Base-by-base conservation (phyloP, 257 asterid species). In the Solanum chaucha region DNA sequence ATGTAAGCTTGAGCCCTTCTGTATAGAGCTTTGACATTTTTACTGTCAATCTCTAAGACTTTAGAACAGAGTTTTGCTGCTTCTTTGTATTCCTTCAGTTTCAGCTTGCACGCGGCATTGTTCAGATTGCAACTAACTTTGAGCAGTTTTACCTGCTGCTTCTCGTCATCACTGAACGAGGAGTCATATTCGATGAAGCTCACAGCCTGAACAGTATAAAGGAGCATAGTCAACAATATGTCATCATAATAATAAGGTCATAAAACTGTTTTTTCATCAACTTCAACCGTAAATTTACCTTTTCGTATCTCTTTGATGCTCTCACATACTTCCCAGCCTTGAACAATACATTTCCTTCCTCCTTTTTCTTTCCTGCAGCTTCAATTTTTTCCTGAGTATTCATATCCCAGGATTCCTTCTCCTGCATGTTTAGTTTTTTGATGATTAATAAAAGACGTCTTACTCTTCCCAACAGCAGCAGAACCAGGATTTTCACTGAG, bases 361-460 rank as follows among this genome's bases (percentile, higher is more conserved):
- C 95, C 86, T 94, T 94, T 85, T 93, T 92, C 90, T 87, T 93
- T 26, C 88, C 91, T 1, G 97, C 91, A 83, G 93, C 92, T 46
- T 91, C 87, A 8, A 93, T 86, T 88, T 93, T 94, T 20, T 94
- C 97, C 48, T 92, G 91, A 10, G 89, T 73, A 44, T 58, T 90
- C 94, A 94, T 86, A 41, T 92, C 94, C 97, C 97, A 94, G 41
- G 97, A 92, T 84, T 93, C 97, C 88, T 90, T 94, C 82, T 94
- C 97, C 97, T 94, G 87, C 24, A 32, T 32, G 34, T 32, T 32
- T 32, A 32, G 34, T 32, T 32, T 32, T n/a, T 73, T 34, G 24
- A 19, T 34, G 2, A 35, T 32, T 34, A 15, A 15, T 70, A 32
- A 0, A 30, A 7, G 3, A 13, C 24, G 7, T 55, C 24, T 55